Evolutionary conservation across 2,329 filamentous ascomycete genomes (phyloP).

Genomic region (Fusarium sp.): DNA sequence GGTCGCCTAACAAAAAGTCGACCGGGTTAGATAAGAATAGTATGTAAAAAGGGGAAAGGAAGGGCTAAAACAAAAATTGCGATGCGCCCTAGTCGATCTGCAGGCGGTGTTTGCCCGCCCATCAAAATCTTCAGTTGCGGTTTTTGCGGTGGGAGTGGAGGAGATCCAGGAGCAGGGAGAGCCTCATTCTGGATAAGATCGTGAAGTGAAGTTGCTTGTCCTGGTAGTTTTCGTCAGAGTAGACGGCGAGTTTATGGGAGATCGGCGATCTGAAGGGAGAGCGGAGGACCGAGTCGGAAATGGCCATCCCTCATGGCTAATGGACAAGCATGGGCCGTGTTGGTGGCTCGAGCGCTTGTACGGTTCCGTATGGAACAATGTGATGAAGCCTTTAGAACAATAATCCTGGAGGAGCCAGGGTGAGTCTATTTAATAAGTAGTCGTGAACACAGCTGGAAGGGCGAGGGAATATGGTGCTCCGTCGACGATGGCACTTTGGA

Average conservation of each 20-base stretch:
- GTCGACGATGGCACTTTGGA: neutral
- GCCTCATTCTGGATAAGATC: slow-evolving; percentile 10
- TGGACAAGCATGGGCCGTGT: slow-evolving; percentile 10
- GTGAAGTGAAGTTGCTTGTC: slow-evolving; percentile 7
- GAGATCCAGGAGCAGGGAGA: neutral
- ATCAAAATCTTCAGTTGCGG: slow-evolving; percentile 27
- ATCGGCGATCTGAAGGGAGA: slow-evolving; percentile 40
- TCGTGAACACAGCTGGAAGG: neutral
- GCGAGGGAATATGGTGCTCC: neutral
- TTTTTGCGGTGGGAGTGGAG: slow-evolving; percentile 7
- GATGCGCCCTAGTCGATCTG: slow-evolving; percentile 9
- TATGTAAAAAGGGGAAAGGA: slow-evolving; percentile 5
- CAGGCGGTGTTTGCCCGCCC: slow-evolving; percentile 4
- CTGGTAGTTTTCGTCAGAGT: slow-evolving; percentile 20
- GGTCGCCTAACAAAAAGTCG: slow-evolving; percentile 5
- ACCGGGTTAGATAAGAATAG: slow-evolving; percentile 8
- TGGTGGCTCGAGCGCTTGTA: slow-evolving; percentile 30
- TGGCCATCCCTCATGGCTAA: slow-evolving; percentile 4
- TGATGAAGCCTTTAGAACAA: slow-evolving; percentile 13
- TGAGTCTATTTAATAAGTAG: neutral
- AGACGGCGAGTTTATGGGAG: slow-evolving; percentile 19
- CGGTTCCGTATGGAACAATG: slow-evolving; percentile 1
- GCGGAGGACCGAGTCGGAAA: slow-evolving; percentile 22
- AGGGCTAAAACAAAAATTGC: slow-evolving; percentile 8
- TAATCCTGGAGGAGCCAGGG: neutral